Evolutionary conservation across 805 yeast genomes (phyloP).

Genomic region (Starmerella apis): DNA sequence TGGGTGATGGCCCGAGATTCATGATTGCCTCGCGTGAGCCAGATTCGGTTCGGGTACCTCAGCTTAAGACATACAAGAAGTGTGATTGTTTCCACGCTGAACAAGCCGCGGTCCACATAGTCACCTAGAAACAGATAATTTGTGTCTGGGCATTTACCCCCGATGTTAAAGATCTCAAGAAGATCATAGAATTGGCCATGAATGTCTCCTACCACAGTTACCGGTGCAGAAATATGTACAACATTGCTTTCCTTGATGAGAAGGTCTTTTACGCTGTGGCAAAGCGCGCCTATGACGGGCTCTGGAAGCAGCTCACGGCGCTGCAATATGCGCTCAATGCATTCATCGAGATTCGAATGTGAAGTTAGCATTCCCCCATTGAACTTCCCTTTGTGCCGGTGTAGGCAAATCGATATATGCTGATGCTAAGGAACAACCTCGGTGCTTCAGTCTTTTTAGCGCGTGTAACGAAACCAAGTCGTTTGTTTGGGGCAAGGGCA

Average conservation of each 20-base stretch:
- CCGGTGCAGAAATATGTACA: constrained; percentile 71
- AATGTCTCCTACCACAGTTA: constrained; percentile 93
- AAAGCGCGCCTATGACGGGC: constrained; percentile 56
- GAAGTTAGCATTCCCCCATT: constrained; percentile 18
- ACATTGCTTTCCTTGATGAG: constrained; percentile 76
- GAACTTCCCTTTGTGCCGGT: not conserved
- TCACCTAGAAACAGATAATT: constrained; percentile 90
- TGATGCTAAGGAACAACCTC: not conserved
- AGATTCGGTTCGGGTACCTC: constrained; percentile 76
- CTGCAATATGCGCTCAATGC: constrained; percentile 54
- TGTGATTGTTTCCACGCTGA: constrained; percentile 85
- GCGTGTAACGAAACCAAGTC: no score
- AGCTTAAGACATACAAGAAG: constrained; percentile 71
- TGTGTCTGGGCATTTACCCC: constrained; percentile 87
- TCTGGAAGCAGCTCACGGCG: constrained; percentile 57
- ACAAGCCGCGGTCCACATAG: constrained; percentile 91
- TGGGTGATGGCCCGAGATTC: constrained; percentile 96
- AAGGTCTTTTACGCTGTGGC: constrained; percentile 73
- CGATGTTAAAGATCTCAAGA: constrained; percentile 83
- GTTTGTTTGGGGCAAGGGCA: not conserved
- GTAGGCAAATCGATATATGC: not conserved
- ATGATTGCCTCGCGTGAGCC: constrained; percentile 84
- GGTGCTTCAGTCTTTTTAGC: no score
- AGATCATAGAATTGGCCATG: constrained; percentile 96
- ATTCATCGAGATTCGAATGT: constrained; percentile 45